Percentiles rank a stretch among this genome's conserved stretches.
phyloP scores from a whole-genome alignment of 148 eudicot species.

The Fallopia convolvulus region DNA sequence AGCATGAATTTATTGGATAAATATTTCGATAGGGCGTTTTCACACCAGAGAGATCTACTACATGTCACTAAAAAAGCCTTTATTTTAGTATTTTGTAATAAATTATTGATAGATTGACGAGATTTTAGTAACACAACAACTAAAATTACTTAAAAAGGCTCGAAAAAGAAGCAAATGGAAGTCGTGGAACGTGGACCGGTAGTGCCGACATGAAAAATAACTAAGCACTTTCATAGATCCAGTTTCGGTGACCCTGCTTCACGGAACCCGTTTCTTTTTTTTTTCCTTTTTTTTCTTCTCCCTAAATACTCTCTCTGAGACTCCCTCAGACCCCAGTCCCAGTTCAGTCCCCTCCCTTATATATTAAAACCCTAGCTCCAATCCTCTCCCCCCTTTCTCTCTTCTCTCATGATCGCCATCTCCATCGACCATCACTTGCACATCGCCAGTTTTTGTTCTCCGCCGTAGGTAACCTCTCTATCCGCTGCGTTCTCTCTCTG shows the following conservation, averaged over 20 bases:
- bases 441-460: not conserved
- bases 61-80: no score
- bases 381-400: not conserved
- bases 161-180: not conserved
- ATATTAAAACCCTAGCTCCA: conserved; percentile 8
- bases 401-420: not conserved
- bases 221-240: not conserved
- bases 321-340: not conserved
- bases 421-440: not conserved
- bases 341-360: not conserved
- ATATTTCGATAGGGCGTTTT: no score
- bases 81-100: no score
- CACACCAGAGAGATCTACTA: no score
- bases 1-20: no score
- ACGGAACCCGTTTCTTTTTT: not conserved
- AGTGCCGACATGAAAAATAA: not conserved
- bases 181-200: not conserved
- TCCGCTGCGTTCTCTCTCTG: not conserved
- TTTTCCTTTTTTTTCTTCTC: not conserved
- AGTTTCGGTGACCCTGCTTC: not conserved
- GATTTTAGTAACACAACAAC: no score
- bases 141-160: not conserved
- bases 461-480: not conserved
- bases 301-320: not conserved
- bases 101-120: no score